These are phyloP conservation scores for Tuber brumale DNA, from an alignment of 495 filamentous ascomycete genomes.

Conservation along the genomic window DNA sequence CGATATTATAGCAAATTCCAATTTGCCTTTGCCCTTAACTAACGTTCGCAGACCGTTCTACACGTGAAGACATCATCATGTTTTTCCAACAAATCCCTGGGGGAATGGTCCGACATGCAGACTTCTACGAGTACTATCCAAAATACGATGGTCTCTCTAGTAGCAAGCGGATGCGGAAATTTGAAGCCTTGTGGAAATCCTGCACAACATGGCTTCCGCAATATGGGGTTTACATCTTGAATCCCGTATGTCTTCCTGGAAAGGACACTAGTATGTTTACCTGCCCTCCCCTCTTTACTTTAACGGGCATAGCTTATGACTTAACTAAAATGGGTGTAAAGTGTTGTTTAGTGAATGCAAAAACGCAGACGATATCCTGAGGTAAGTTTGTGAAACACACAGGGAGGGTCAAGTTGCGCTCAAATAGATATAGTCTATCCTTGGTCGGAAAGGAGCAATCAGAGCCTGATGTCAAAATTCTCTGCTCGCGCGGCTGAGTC, in stretches of 20 bases:
- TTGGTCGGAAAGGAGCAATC: background rate
- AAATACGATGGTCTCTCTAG: background rate
- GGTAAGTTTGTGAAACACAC: background rate
- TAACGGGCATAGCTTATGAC: background rate
- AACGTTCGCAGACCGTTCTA: background rate
- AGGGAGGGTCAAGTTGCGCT: background rate
- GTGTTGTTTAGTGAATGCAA: background rate
- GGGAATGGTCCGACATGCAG: background rate
- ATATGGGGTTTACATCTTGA: background rate
- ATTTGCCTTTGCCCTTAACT: background rate
- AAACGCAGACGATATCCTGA: background rate
- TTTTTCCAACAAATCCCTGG: background rate
- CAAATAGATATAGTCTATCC: background rate
- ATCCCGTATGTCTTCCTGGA: background rate
- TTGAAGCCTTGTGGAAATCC: background rate
- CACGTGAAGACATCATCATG: conserved; percentile 1
- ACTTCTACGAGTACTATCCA: background rate
- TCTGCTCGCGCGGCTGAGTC: background rate
- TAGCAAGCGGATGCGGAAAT: background rate
- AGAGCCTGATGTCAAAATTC: background rate
- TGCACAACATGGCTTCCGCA: background rate
- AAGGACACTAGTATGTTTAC: background rate
- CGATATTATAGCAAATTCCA: background rate
- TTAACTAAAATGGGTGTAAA: background rate
- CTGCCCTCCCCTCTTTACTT: background rate